Conservation (phyloP, 495 filamentous ascomycete species). For the Cudoniella acicularis region DNA sequence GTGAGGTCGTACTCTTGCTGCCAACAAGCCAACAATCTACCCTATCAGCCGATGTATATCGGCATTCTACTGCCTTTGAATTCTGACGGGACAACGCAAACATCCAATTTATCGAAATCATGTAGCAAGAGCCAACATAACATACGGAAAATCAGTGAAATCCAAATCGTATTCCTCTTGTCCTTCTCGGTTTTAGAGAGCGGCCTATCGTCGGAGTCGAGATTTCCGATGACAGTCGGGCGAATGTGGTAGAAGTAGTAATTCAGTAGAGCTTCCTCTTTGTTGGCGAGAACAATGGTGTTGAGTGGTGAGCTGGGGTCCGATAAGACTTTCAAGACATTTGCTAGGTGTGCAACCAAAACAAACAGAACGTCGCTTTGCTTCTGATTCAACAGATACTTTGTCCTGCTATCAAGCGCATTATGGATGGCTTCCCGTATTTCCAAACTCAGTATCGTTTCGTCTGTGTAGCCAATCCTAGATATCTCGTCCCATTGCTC, state of each 20-base stretch:
- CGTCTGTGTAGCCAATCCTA: constrained; percentile 14
- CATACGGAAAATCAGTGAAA: constrained; percentile 47
- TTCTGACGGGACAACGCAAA: constrained; percentile 43
- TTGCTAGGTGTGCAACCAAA: constrained; percentile 20
- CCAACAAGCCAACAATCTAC: no score
- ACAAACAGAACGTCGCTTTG: constrained; percentile 21
- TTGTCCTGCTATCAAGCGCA: constrained; percentile 30
- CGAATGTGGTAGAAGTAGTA: constrained; percentile 39
- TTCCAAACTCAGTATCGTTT: constrained; percentile 18
- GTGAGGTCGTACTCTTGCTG: no score
- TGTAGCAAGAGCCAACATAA: constrained; percentile 49
- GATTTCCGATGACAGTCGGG: constrained; percentile 26
- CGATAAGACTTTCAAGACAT: constrained; percentile 19
- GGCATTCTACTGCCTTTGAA: constrained; percentile 45
- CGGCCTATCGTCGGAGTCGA: constrained; percentile 1
- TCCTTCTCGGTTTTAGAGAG: constrained; percentile 9
- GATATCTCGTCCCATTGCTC: constrained; percentile 11
- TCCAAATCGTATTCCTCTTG: constrained; percentile 38
- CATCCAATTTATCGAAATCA: constrained; percentile 46
- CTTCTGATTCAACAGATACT: constrained; percentile 21
- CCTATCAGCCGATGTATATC: constrained; percentile 36
- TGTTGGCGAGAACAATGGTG: constrained; percentile 33
- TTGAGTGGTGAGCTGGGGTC: constrained; percentile 21
- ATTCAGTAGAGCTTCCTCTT: constrained; percentile 38
- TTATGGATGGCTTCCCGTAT: constrained; percentile 36